Evolutionary conservation across 2,329 filamentous ascomycete species (phyloP).

Genomic region (Hypomyces rosellus): DNA sequence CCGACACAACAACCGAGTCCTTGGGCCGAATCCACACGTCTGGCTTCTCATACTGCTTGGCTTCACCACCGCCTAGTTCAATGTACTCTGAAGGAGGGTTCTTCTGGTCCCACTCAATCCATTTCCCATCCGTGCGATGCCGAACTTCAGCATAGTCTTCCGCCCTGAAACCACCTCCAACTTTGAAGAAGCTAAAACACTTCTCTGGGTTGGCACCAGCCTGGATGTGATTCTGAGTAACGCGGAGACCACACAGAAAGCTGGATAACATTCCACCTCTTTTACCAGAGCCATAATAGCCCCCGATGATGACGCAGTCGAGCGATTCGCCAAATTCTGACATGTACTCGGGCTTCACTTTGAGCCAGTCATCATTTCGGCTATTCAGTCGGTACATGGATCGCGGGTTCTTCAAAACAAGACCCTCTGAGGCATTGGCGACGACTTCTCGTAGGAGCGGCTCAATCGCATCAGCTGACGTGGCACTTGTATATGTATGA

Average conservation of each 20-base stretch:
- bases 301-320: constrained; percentile 83
- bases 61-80: constrained; percentile 71
- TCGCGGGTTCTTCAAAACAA: constrained; percentile 88
- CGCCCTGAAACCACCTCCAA: constrained; percentile 85
- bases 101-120: constrained; percentile 75
- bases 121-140: constrained; percentile 84
- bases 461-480: constrained; percentile 67
- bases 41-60: constrained; percentile 65
- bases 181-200: constrained; percentile 93
- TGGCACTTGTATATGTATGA: constrained; percentile 64
- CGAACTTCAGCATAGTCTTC: constrained; percentile 79
- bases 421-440: constrained; percentile 78
- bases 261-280: constrained; percentile 78
- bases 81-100: constrained; percentile 73
- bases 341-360: constrained; percentile 99
- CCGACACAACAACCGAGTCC: constrained; percentile 79
- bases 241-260: constrained; percentile 82
- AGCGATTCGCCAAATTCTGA: constrained; percentile 89
- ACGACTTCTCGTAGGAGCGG: constrained; percentile 74
- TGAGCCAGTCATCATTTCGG: constrained; percentile 94
- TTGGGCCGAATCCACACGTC: constrained; percentile 90
- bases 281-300: constrained; percentile 83
- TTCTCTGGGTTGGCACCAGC: constrained; percentile 60
- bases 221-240: constrained; percentile 60
- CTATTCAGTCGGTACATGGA: constrained; percentile 83